Base-by-base conservation (phyloP, 2,329 filamentous ascomycete genomes). In the Fusarium robinianum region DNA sequence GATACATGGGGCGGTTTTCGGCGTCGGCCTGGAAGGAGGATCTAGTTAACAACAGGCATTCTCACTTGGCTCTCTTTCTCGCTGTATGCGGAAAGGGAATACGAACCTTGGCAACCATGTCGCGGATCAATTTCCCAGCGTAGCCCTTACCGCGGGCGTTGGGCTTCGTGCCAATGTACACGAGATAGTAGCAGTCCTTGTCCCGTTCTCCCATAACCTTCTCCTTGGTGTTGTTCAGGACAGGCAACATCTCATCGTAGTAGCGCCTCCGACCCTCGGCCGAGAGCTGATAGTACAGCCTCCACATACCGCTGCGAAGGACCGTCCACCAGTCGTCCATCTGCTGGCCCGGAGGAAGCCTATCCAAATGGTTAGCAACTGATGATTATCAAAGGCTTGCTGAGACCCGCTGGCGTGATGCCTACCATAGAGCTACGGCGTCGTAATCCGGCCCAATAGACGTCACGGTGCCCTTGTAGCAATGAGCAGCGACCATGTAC, bases 141-240 rank as follows among this genome's bases (percentile, higher is more conserved):
- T 88, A 88, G 8, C 89, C 88, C 57, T 84, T 84, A 33, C 87
- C 81, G 49, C 85, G 80, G 5, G 84, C 81, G 49, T 74, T 76
- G 22, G 85, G 82, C 66, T 84, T 86, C 36, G 87, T 90, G 51
- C 88, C 89, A 49, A 95, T 75, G 67, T 92, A 94, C 33, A 90
- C 87, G 41, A 95, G 81, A 66, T 94, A 94, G 77, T 88, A 94
- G 63, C 80, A 83, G 49, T 86, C 75, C 56, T 74, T 66, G 63
- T 89, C 84, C 36, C 82, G 77, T 25, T 78, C 74, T 15, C 85
- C 84, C 67, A 94, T 78, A 49, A 87, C 76, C 49, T 80, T 75
- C 49, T 76, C 72, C 73, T 91, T 91, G 61, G 85, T 85, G 57
- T 83, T 72, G 68, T 88, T 81, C 53, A 94, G 77, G 31, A 90